Conservation (phyloP, 305 asterid species). For the Galium porrigens region DNA sequence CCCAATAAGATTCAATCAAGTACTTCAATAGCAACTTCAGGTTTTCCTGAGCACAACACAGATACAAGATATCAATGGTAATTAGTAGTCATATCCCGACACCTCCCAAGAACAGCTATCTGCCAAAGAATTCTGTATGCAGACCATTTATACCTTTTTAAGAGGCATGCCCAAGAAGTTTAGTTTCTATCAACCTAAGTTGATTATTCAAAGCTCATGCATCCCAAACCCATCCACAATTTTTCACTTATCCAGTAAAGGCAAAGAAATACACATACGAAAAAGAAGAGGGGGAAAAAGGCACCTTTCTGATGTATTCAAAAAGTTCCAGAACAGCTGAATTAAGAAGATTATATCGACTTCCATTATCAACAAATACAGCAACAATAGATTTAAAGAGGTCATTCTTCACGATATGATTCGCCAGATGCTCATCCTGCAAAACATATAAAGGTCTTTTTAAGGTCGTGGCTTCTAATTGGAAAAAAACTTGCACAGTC, state of each 20-base stretch:
- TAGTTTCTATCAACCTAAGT: not conserved
- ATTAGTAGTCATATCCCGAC: not conserved
- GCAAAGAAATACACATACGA: not conserved
- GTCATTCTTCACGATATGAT: conserved; percentile 64
- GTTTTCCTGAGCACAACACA: conserved; percentile 56
- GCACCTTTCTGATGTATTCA: conserved; percentile 73
- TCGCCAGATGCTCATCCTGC: conserved; percentile 92
- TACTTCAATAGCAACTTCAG: conserved; percentile 60
- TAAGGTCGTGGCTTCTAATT: not conserved
- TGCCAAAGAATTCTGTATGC: not conserved
- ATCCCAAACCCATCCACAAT: not conserved
- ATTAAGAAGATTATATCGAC: conserved; percentile 86
- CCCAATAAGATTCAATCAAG: conserved; percentile 80
- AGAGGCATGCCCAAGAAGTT: not conserved
- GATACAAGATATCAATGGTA: not conserved
- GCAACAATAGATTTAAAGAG: conserved; percentile 70
- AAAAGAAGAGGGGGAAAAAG: conserved; percentile 13
- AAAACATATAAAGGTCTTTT: conserved; percentile 7
- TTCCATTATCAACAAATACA: conserved; percentile 71
- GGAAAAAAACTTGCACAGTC: not conserved
- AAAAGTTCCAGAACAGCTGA: conserved; percentile 86
- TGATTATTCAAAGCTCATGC: not conserved
- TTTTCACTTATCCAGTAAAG: not conserved
- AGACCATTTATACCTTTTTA: not conserved
- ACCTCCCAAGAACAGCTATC: not conserved